Conservation (phyloP, 129 eudicot genomes). For the Smallanthus sonchifolius region DNA sequence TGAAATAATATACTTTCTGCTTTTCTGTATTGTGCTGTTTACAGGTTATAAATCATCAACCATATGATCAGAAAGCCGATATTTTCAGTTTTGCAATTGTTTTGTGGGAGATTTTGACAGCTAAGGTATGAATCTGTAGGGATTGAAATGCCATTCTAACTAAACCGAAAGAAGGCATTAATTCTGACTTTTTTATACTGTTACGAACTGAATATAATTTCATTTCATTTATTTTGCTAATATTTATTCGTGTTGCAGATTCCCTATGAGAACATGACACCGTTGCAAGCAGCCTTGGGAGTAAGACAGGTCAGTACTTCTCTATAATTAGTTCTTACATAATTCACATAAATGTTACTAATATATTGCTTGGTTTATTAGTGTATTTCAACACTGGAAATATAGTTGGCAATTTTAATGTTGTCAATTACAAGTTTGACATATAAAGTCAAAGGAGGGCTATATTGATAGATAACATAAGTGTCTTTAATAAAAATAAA, state of each 20-base stretch:
- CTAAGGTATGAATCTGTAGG: slow-evolving; percentile 46
- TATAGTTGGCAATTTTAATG: not conserved
- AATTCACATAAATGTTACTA: not conserved
- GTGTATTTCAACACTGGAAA: not conserved
- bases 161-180: not conserved
- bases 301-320: slow-evolving; percentile 72
- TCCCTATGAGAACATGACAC: slow-evolving; percentile 94
- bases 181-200: not conserved
- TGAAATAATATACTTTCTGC: slow-evolving; percentile 1
- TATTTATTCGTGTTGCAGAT: slow-evolving; percentile 39
- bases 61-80: slow-evolving; percentile 92
- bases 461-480: not conserved
- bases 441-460: not conserved
- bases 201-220: not conserved
- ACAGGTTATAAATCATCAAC: slow-evolving; percentile 88
- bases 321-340: not conserved
- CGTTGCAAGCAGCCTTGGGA: slow-evolving; percentile 97
- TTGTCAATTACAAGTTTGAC: not conserved
- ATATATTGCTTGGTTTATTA: not conserved
- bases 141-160: not conserved
- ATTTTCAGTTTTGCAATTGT: slow-evolving; percentile 95
- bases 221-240: not conserved
- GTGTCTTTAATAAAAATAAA: not conserved
- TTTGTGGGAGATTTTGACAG: slow-evolving; percentile 93
- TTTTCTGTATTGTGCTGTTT: not conserved